Evolutionary conservation across 2,329 filamentous ascomycete species (phyloP).

Genomic region (Cercospora sp.): DNA sequence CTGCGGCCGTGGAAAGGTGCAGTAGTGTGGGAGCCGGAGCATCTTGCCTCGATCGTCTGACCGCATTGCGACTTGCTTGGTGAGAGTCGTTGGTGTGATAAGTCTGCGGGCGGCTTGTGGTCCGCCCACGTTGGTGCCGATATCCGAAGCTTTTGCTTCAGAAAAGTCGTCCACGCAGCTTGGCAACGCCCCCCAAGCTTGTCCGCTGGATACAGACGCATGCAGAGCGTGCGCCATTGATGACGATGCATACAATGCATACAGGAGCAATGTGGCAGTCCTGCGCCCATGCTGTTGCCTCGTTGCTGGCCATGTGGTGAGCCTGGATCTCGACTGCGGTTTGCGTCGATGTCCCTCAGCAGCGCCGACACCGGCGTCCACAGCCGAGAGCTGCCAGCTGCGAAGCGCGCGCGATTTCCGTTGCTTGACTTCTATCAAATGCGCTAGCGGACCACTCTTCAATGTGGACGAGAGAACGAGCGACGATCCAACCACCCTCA

Average conservation of each 20-base stretch:
- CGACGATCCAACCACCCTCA: background rate
- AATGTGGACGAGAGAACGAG: background rate
- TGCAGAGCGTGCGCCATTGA: background rate
- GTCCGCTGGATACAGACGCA: background rate
- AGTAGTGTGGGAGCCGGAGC: background rate
- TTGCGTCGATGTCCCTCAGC: background rate
- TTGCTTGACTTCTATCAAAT: background rate
- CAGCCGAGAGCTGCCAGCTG: background rate
- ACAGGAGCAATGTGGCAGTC: background rate
- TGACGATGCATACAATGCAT: background rate
- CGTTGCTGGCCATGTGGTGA: background rate
- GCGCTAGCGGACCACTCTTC: background rate
- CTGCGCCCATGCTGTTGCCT: background rate
- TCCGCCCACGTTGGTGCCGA: background rate
- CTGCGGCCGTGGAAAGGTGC: background rate
- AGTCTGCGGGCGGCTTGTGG: background rate
- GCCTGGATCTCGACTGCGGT: background rate
- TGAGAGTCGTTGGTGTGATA: background rate
- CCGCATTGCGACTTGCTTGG: background rate
- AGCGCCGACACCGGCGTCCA: background rate
- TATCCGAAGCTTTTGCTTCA: background rate
- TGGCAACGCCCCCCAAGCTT: background rate
- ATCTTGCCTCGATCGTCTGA: background rate
- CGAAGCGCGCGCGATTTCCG: background rate
- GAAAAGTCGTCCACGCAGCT: background rate